Base-by-base conservation (phyloP, 148 eudicot genomes). In the Heliosperma pusillum region DNA sequence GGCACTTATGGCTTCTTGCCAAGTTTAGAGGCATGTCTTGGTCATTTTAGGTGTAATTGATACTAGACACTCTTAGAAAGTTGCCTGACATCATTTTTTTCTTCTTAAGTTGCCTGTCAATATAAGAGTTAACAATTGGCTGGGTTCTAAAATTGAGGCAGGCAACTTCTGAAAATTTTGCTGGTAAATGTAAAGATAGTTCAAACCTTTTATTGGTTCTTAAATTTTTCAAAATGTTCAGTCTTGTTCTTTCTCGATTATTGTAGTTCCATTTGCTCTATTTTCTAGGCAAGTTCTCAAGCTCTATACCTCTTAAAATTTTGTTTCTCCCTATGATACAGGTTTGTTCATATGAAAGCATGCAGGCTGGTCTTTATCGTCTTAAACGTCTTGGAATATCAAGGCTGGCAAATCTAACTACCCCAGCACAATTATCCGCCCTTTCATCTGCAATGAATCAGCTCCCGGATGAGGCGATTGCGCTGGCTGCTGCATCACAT, bases 341-440 rank as follows among this genome's bases (percentile, higher is more conserved):
- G 97, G 98, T 94, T 3, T 94, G 98, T 74, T 80, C 91, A 40
- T 94, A 90, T 84, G 98, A 94, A 85, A 94, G 98, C 84, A 92
- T 94, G 97, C 96, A 77, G 83, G 98, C 98, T 77, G 97, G 97
- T 20, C 76, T 85, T 61, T 80, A 90, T 85, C 90, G 93, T 78
- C 96, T 94, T 75, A 94, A 89, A 66, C 89, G 98, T 42, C 85
- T 94, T 77, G 98, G 98, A 67, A 92, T 94, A 77, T 87, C 88
- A 21, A 88, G 83, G 74, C 79, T 94, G 83, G 85, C 92, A 72
- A 84, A 81, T 72, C 85, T 96, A 40, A 79, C 87, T 52, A 95
- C 92, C 45, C 85, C 83, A 7, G 72, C 81, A 9, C 85, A 82
- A 40, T 75, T 85, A 58, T 77, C 80, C 57, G 77, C 79, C 67